A percentile compares a stretch with the other conserved stretches of the same genome.
phyloP scores from a whole-genome alignment of 2,329 filamentous ascomycete genomes.

The Neofusicoccum cordaticola region DNA sequence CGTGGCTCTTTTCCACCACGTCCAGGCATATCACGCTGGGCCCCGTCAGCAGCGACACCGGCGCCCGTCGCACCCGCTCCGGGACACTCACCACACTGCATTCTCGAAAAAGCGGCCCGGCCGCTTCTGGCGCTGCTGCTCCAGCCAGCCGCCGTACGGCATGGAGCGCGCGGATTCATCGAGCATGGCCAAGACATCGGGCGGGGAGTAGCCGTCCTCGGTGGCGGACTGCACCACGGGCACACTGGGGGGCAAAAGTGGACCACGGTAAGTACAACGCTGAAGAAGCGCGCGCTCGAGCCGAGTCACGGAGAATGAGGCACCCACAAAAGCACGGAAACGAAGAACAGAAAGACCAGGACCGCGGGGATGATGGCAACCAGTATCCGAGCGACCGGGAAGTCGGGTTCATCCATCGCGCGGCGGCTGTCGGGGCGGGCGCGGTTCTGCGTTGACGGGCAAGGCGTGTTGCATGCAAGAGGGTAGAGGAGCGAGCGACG shows the following conservation, averaged over 20 bases:
- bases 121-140: neutral
- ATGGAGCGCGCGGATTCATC: neutral
- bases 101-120: neutral
- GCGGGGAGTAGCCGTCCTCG: neutral
- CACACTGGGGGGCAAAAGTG: neutral
- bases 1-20: neutral
- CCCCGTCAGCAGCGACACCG: no score
- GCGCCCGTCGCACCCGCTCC: no score
- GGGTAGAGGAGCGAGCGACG: no score
- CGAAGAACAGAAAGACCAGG: slow-evolving; percentile 7
- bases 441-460: no score
- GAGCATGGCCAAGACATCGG: neutral
- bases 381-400: neutral
- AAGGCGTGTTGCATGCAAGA: neutral
- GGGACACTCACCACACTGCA: neutral
- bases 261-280: neutral
- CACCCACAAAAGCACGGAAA: slow-evolving; percentile 6
- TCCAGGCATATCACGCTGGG: neutral
- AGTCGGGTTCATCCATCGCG: neutral
- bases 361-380: neutral
- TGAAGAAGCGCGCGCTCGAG: no score
- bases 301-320: neutral
- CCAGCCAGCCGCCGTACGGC: slow-evolving; percentile 1
- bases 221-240: neutral
- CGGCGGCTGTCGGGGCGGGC: neutral